Evolutionary conservation across 495 filamentous ascomycete genomes (phyloP).

Genomic region (Penicillium ucsense): DNA sequence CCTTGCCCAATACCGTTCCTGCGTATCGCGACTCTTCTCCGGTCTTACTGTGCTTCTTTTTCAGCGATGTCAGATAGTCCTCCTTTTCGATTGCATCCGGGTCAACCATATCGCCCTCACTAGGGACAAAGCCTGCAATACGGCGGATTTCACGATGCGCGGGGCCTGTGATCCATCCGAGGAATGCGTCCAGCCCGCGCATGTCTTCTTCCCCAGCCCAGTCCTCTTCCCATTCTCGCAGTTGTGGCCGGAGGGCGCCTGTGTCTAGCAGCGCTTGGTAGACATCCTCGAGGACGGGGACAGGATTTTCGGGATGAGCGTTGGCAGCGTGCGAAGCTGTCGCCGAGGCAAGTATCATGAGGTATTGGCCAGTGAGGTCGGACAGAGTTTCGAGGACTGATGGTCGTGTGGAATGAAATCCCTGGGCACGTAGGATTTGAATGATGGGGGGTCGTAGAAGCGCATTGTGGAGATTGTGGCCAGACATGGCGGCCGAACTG

Average conservation of each 20-base stretch:
- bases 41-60: constrained; percentile 77
- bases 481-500: constrained; percentile 24
- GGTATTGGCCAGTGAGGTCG: constrained; percentile 65
- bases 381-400: constrained; percentile 70
- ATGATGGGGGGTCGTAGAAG: constrained; percentile 74
- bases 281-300: constrained; percentile 61
- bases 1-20: constrained; percentile 67
- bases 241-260: constrained; percentile 56
- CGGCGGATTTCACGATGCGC: constrained; percentile 63
- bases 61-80: constrained; percentile 69
- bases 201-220: constrained; percentile 59
- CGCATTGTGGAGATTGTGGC: constrained; percentile 53
- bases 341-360: constrained; percentile 54
- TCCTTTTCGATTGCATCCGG: constrained; percentile 44
- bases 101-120: constrained; percentile 35
- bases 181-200: constrained; percentile 60
- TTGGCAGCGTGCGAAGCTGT: constrained; percentile 52
- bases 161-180: constrained; percentile 62
- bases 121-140: constrained; percentile 46
- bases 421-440: constrained; percentile 77
- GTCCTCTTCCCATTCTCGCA: constrained; percentile 46
- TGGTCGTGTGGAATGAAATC: constrained; percentile 66
- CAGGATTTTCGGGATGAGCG: constrained; percentile 39
- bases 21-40: constrained; percentile 72
- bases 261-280: constrained; percentile 71